phyloP scores from a whole-genome alignment of 306 rosid species.

The Pterocarpus macrocarpus region DNA sequence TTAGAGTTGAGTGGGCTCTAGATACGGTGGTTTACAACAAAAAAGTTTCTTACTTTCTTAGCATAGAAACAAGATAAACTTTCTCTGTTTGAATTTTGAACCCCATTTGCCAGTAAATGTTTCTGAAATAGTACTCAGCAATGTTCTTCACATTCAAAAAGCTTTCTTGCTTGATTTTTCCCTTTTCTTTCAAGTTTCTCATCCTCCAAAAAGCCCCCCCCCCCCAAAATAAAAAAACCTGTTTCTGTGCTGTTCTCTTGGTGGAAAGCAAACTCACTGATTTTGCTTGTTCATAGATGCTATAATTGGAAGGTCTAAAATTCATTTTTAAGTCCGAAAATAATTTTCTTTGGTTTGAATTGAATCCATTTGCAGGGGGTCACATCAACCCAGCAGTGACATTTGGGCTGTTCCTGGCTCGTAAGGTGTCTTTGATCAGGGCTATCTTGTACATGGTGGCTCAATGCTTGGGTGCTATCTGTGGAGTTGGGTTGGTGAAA shows the following conservation, averaged over 20 bases:
- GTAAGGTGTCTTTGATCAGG: slow-evolving; percentile 83
- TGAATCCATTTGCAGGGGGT: slow-evolving; percentile 67
- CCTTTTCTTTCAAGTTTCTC: background rate
- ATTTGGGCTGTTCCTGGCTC: slow-evolving; percentile 91
- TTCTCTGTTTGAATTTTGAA: slow-evolving; percentile 14
- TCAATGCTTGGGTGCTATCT: slow-evolving; percentile 91
- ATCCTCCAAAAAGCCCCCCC: too few species aligned
- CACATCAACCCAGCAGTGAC: slow-evolving; percentile 99
- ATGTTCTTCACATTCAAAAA: background rate
- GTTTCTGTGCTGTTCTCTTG: background rate
- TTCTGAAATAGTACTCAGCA: slow-evolving; percentile 18
- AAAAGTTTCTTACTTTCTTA: background rate
- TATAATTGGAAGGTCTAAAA: background rate
- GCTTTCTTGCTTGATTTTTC: background rate
- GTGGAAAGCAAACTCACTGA: background rate
- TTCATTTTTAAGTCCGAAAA: background rate
- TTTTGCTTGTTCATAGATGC: slow-evolving; percentile 8
- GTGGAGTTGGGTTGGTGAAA: slow-evolving; percentile 91
- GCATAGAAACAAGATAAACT: background rate
- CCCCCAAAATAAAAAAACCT: too few species aligned
- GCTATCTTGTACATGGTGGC: slow-evolving; percentile 90
- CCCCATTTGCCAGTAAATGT: background rate
- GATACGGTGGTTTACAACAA: too few species aligned
- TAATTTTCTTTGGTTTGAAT: background rate
- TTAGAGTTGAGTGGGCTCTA: too few species aligned